A percentile compares a stretch with the other conserved stretches of the same genome.
These are phyloP conservation scores for Glutinoglossum americanum DNA, from an alignment of 495 filamentous ascomycete genomes.

Conservation along the genomic window DNA sequence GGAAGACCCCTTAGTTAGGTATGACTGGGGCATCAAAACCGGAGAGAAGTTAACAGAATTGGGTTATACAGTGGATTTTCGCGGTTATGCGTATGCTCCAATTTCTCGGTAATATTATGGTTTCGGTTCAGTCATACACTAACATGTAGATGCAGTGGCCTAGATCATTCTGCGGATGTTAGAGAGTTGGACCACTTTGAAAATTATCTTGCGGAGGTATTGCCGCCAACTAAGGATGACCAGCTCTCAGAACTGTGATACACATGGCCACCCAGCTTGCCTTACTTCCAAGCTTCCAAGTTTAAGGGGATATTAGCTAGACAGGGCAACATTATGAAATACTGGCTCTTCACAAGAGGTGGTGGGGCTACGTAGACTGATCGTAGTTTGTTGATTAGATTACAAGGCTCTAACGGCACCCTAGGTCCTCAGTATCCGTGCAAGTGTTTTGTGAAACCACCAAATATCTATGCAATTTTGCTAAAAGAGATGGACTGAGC, in stretches of 20 bases:
- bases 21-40: slow-evolving; percentile 43
- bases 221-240: slow-evolving; percentile 22
- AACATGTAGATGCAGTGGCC: slow-evolving; percentile 23
- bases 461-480: neutral
- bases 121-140: neutral
- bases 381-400: neutral
- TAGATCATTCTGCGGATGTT: slow-evolving; percentile 56
- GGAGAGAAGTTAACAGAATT: slow-evolving; percentile 36
- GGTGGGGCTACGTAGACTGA: too few species aligned
- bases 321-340: neutral
- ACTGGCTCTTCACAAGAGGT: neutral
- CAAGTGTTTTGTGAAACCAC: neutral
- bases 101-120: neutral
- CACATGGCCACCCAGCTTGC: neutral
- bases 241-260: neutral
- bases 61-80: slow-evolving; percentile 53
- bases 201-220: slow-evolving; percentile 38
- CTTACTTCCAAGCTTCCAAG: neutral
- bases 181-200: slow-evolving; percentile 73
- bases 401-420: neutral
- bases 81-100: slow-evolving; percentile 41
- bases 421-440: neutral
- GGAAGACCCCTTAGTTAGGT: slow-evolving; percentile 45
- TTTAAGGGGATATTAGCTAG: neutral
- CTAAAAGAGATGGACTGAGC: neutral